Evolutionary conservation across 495 filamentous ascomycete species (phyloP), one percentile per base, ranked within the genome.

Genomic region (Xylaria cubensis): DNA sequence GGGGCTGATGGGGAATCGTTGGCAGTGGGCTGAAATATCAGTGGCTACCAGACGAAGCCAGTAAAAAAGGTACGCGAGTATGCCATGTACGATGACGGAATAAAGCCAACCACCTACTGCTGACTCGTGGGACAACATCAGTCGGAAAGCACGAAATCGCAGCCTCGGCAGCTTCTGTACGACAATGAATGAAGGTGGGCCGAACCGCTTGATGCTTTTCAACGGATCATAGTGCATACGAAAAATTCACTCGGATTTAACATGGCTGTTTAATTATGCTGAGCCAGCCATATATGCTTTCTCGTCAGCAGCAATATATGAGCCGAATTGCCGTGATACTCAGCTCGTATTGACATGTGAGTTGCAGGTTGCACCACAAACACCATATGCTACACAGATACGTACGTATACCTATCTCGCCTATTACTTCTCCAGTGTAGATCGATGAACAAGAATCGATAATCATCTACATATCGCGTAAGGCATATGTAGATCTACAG

Each of bases 391-490:
- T 55, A 55, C 51, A 21, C n/a, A 53, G 6, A 24, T 24, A 24
- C 21, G 4, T 12, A 24, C 21, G 13, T 8, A n/a, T 53, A 10
- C 48, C 19, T 51, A 17, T 2, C 36, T 39, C 8, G 6, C 36
- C 36, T 39, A 24, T 51, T 26, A n/a, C 10, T 29, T 55, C 56
- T 59, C 56, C 56, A 26, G 36, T 32, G 58, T 41, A 63, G 59
- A 63, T 63, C 59, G 9, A 63, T 42, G 36, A 42, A 51, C 63
- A 2, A 50, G 13, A 36, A 66, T 51, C 44, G 21, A 26, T 51
- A 17, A 13, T 39, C 26, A 21, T 36, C 0, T 66, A 51, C 64
- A 10, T 66, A 66, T 66, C 64, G 64, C 64, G 64, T 66, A 66
- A 50, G 12, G 19, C 19, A 36, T 44, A 32, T 51, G 64, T 24